A percentile compares a stretch with the other conserved stretches of the same genome.
Conservation (phyloP, 2,329 filamentous ascomycete species). For the Hymenoscyphus infarciens region DNA sequence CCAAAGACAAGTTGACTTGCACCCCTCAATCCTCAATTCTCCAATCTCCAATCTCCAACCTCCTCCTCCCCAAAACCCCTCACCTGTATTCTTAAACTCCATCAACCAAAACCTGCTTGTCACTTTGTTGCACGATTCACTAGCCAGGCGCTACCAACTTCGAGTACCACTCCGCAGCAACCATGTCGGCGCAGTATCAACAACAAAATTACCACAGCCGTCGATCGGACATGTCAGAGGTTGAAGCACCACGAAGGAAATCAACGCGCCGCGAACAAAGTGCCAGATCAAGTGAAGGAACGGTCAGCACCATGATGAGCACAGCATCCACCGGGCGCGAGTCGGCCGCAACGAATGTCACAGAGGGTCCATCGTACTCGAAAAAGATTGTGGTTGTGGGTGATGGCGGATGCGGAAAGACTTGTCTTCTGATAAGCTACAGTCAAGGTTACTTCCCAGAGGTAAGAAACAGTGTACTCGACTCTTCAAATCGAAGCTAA, state of each 20-base stretch:
- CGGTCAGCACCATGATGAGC: constrained; percentile 80
- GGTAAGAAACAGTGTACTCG: constrained; percentile 51
- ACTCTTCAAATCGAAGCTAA: not conserved
- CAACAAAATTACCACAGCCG: constrained; percentile 29
- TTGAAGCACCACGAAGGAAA: constrained; percentile 32
- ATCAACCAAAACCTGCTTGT: not conserved
- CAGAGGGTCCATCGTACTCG: constrained; percentile 87
- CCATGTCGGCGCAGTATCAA: constrained; percentile 34
- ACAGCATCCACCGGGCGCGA: constrained; percentile 67
- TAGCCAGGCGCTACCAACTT: not conserved
- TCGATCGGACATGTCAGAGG: constrained; percentile 33
- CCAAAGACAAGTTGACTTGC: not conserved
- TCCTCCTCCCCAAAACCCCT: not conserved
- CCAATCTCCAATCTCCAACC: not conserved
- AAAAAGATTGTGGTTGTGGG: constrained; percentile 99
- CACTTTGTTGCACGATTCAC: constrained; percentile 2
- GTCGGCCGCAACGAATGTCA: constrained; percentile 79
- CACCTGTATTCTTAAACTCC: not conserved
- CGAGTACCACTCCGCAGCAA: not conserved
- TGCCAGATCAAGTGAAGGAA: constrained; percentile 75
- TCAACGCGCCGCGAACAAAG: constrained; percentile 34
- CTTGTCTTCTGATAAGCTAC: constrained; percentile 96
- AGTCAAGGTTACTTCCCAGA: constrained; percentile 98
- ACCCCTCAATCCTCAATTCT: not conserved
- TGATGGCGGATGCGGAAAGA: constrained; percentile 97